Base-by-base conservation (phyloP, 805 yeast genomes). In the Kodamaea sagamina region DNA sequence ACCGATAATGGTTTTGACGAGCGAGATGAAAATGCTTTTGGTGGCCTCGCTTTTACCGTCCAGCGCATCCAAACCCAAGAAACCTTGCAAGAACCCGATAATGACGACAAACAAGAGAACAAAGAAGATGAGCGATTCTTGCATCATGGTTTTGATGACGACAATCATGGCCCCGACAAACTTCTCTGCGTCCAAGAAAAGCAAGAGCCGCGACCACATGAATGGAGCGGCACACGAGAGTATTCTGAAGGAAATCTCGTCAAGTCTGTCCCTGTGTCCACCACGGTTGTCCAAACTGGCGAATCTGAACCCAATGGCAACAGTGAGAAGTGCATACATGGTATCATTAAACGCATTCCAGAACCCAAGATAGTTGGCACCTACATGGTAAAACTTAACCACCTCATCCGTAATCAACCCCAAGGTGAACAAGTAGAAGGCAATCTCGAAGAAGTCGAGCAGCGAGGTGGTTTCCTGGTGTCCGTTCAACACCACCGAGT, bases 151-250 rank as follows among this genome's bases (percentile, higher is more conserved):
- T 55, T 86, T 86, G 39, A 86, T 67, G 4, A 89, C 92, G 21
- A 89, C 92, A 49, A 89, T 77, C 89, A 89, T 85, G 2, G 89
- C 87, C 31, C 97, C 97, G 38, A 88, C 86, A 61, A 89, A 88
- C 52, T 78, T 77, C 50, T 82, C 81, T 8, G 90, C 84, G 58
- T 89, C 97, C 53, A 88, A 72, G 62, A 74, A 88, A 27, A 89
- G 71, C 43, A 89, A 65, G 39, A 89, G 67, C 39, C 97, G 73
- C 2, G 86, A 76, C 95, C 96, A 89, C 77, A 89, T 82, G 50
- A 89, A 71, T 2, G 96, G 96, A 4, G 96, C 85, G 10, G 86
- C 89, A 55, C 89, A 75, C 0, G 95, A 82, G 37, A 89, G 63
- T 2, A 87, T 60, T 48, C 95, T 68, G 59, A 81, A 87, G 0